phyloP scores from a whole-genome alignment of 2,329 filamentous ascomycete species.

The Ophiostoma australiae region DNA sequence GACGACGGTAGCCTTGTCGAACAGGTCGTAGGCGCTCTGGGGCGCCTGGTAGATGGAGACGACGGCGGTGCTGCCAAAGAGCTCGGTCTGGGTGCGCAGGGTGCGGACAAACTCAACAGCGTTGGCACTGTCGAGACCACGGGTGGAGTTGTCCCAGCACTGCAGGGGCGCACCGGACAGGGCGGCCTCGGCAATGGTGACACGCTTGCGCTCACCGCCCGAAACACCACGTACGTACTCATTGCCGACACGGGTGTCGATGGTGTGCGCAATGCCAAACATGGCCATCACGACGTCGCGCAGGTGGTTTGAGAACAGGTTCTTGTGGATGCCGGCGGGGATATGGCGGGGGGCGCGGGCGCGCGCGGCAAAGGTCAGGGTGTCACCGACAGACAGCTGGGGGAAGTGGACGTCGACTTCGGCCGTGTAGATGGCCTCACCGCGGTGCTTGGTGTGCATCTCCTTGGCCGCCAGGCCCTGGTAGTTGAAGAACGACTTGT shows the following conservation, averaged over 20 bases:
- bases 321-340: constrained; percentile 52
- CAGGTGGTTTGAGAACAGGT: constrained; percentile 52
- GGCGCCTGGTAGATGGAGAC: constrained; percentile 72
- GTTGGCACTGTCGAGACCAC: constrained; percentile 70
- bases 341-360: constrained; percentile 61
- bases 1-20: constrained; percentile 55
- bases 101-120: constrained; percentile 71
- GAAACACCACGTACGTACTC: constrained; percentile 70
- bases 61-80: constrained; percentile 59
- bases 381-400: constrained; percentile 70
- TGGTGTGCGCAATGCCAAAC: constrained; percentile 67
- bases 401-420: constrained; percentile 81
- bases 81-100: constrained; percentile 61
- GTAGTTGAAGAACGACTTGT: constrained; percentile 73
- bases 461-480: constrained; percentile 67
- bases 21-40: constrained; percentile 59
- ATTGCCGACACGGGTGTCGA: constrained; percentile 69
- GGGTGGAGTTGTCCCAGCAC: constrained; percentile 67
- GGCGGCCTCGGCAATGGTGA: constrained; percentile 57
- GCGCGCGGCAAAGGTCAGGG: constrained; percentile 69
- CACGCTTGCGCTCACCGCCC: constrained; percentile 67
- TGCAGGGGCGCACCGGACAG: constrained; percentile 57
- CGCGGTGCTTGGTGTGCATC: constrained; percentile 73
- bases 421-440: constrained; percentile 81
- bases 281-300: constrained; percentile 71